Evolutionary conservation across 2,329 filamentous ascomycete genomes (phyloP).

Genomic region (Torrubiellomyces zombiae): DNA sequence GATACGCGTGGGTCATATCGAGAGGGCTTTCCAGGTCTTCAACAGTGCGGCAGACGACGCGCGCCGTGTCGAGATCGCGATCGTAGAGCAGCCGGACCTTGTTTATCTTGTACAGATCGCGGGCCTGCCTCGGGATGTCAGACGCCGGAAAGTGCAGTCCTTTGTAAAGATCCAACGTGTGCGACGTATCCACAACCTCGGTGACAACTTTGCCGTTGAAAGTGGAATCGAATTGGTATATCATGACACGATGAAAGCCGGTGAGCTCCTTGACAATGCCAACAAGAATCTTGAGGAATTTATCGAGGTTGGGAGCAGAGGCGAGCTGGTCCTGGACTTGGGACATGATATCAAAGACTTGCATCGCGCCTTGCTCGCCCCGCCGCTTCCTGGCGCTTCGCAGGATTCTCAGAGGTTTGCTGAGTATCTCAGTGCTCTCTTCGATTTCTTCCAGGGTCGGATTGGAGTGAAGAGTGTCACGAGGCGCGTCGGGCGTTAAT

Average conservation of each 20-base stretch:
- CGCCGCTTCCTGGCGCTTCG: conserved; percentile 58
- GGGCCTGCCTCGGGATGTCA: conserved; percentile 70
- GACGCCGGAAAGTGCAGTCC: conserved; percentile 79
- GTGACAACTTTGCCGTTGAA: conserved; percentile 82
- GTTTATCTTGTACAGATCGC: conserved; percentile 81
- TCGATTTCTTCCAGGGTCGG: conserved; percentile 59
- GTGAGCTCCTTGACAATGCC: conserved; percentile 81
- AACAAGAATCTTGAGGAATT: conserved; percentile 64
- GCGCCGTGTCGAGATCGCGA: conserved; percentile 60
- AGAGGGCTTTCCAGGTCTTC: conserved; percentile 60
- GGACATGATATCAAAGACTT: conserved; percentile 82
- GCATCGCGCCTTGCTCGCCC: conserved; percentile 70
- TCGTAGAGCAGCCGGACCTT: conserved; percentile 81
- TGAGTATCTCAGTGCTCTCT: conserved; percentile 60
- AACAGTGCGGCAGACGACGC: conserved; percentile 61
- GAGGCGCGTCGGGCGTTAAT: conserved; percentile 41
- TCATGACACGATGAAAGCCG: conserved; percentile 82
- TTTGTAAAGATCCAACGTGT: conserved; percentile 71
- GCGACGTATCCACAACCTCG: conserved; percentile 65
- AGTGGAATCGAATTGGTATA: conserved; percentile 72
- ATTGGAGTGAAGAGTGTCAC: conserved; percentile 57
- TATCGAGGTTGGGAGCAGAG: conserved; percentile 51
- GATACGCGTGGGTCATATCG: conserved; percentile 70
- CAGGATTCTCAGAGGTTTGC: conserved; percentile 61
- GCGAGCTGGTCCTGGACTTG: conserved; percentile 81